Conservation (phyloP, 345 rosid species). For the Syzygium oleosum region DNA sequence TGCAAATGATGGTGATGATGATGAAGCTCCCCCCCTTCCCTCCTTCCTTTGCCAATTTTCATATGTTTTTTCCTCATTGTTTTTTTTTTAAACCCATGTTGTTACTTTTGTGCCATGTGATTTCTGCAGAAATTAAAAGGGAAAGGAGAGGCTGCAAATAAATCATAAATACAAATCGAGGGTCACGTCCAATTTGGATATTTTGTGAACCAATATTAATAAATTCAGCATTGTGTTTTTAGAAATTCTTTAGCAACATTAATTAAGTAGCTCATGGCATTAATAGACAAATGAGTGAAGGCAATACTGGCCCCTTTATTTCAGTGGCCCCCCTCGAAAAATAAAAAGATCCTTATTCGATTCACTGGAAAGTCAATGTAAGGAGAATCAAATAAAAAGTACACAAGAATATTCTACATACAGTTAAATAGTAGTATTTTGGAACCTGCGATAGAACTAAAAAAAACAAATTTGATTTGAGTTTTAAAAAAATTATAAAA, state of each 20-base stretch:
- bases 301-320: neutral
- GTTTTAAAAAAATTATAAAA: too few relatives aligned
- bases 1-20: slow-evolving; percentile 16
- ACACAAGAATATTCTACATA: neutral
- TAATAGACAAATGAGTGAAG: neutral
- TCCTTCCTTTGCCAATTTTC: neutral
- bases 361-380: neutral
- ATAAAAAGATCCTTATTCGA: neutral
- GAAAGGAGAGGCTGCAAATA: neutral
- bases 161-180: neutral
- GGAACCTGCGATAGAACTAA: neutral
- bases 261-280: neutral
- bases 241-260: neutral
- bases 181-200: neutral
- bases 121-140: neutral
- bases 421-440: neutral
- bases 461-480: neutral
- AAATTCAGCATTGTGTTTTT: neutral
- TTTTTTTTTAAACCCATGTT: neutral
- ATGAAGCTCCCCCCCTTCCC: neutral
- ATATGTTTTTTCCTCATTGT: neutral
- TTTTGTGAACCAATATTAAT: neutral
- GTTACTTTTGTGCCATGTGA: neutral
- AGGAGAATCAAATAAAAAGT: neutral
- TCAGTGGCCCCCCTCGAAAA: neutral